Evolutionary conservation across 768 basidiomycete genomes (phyloP), one percentile per base, ranked within the genome.

Genomic region (Tulasnella sp.): DNA sequence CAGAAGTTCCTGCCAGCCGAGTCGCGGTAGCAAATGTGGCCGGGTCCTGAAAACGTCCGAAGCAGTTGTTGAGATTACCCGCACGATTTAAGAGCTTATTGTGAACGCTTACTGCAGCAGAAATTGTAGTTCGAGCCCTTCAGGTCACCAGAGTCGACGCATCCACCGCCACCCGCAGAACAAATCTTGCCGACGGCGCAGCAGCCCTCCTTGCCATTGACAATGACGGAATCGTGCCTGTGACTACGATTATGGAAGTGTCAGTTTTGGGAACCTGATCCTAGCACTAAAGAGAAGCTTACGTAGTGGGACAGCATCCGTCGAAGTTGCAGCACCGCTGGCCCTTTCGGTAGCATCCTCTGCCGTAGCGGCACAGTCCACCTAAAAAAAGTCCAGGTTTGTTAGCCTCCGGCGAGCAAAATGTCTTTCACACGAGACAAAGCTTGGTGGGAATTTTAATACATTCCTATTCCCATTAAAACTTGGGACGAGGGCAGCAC

Each of bases 221-320:
- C n/a, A n/a, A n/a, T n/a, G n/a, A n/a, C n/a, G n/a, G n/a, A n/a
- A n/a, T n/a, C n/a, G n/a, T 42, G 4, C 42, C 12, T 12, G 42
- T 42, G 42, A 42, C 42, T 42, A 4, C 12, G 42, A 42, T 12
- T 42, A 42, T 42, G 9, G 22, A 42, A 75, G 48, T 11, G 6
- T 42, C 3, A 75, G 2, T 1, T n/a, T 28, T 37, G 12, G 6
- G 12, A 1, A 2, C 12, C 42, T 64, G 60, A 9, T n/a, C 16
- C 44, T 37, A 28, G 48, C 6, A 69, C 5, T 48, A 40, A 69
- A 2, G 37, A 69, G 4, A 1, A 11, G 22, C 77, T 4, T 64
- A 78, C 77, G 31, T 40, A 41, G 5, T 64, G 3, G 77, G 77
- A n/a, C 77, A 78, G 60, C 77, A 78, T 34, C 60, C 77, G 2